These are phyloP conservation scores for Comarum palustre DNA, from an alignment of 306 rosid species.

Conservation along the genomic window DNA sequence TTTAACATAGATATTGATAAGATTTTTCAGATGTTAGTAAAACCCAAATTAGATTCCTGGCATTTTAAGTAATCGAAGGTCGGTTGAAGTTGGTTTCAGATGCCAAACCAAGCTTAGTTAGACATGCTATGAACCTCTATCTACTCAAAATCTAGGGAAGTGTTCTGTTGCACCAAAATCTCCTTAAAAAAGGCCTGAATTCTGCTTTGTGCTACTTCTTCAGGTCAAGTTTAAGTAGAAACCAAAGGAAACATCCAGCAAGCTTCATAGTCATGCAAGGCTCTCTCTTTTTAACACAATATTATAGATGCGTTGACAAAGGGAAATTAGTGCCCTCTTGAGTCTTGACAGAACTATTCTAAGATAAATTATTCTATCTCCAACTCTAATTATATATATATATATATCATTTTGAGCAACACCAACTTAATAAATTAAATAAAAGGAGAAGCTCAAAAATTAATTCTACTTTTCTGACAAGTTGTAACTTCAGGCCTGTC, in stretches of 20 bases:
- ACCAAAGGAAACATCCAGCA: constrained; percentile 57
- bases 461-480: constrained; percentile 38
- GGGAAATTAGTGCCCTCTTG: constrained; percentile 40
- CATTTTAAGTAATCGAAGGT: constrained; percentile 46
- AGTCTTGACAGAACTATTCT: constrained; percentile 46
- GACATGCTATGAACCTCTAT: constrained; percentile 44
- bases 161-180: constrained; percentile 39
- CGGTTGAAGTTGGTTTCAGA: constrained; percentile 41
- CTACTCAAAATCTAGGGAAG: constrained; percentile 50
- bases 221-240: not conserved
- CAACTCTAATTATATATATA: constrained; percentile 53
- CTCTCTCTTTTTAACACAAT: constrained; percentile 28
- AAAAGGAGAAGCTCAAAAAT: constrained; percentile 22
- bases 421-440: constrained; percentile 39
- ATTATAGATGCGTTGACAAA: constrained; percentile 58
- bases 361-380: constrained; percentile 59
- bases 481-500: constrained; percentile 40
- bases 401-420: constrained; percentile 49
- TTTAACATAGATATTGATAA: constrained; percentile 62
- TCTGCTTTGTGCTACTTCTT: constrained; percentile 56
- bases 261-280: constrained; percentile 50
- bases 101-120: constrained; percentile 30
- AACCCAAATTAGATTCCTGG: constrained; percentile 23
- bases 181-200: constrained; percentile 60
- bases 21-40: constrained; percentile 55